phyloP scores from a whole-genome alignment of 2,329 filamentous ascomycete species.

The Orbilia brochopaga region DNA sequence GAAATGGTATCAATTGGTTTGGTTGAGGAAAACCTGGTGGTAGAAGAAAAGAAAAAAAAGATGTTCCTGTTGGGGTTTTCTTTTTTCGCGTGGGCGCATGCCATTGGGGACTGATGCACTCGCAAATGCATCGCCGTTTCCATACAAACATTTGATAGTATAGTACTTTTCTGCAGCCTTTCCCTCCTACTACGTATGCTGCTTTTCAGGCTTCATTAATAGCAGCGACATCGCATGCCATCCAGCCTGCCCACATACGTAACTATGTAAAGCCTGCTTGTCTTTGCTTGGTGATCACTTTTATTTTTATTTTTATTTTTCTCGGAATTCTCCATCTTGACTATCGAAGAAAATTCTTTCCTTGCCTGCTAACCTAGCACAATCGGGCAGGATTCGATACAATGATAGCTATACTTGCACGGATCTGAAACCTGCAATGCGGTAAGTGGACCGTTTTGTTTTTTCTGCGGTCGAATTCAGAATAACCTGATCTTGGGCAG shows the following conservation, averaged over 20 bases:
- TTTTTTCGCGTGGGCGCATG: background rate
- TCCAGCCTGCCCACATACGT: constrained; percentile 4
- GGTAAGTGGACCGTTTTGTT: constrained; percentile 48
- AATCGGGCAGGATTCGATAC: constrained; percentile 30
- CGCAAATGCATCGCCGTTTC: constrained; percentile 40
- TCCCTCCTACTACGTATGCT: constrained; percentile 7
- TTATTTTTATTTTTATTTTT: too few species aligned
- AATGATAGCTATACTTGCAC: constrained; percentile 10
- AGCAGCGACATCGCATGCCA: background rate
- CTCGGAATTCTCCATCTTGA: too few species aligned
- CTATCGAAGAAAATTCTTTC: constrained; percentile 15
- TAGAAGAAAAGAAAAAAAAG: constrained; percentile 5
- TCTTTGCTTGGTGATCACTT: too few species aligned
- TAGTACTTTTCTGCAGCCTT: constrained; percentile 13
- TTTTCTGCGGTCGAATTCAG: constrained; percentile 9
- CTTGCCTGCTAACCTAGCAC: constrained; percentile 17
- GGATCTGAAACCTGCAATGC: constrained; percentile 49
- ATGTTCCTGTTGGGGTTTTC: background rate
- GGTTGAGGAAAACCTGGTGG: background rate
- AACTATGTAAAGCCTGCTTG: background rate
- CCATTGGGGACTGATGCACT: background rate
- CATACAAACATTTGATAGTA: constrained; percentile 10
- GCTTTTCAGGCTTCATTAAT: constrained; percentile 22
- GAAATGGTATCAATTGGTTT: constrained; percentile 2
- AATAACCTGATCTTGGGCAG: constrained; percentile 35